Percentiles rank a stretch among this genome's conserved stretches.
Conservation (phyloP, 768 basidiomycete genomes). For the Peribolospora baueri region DNA sequence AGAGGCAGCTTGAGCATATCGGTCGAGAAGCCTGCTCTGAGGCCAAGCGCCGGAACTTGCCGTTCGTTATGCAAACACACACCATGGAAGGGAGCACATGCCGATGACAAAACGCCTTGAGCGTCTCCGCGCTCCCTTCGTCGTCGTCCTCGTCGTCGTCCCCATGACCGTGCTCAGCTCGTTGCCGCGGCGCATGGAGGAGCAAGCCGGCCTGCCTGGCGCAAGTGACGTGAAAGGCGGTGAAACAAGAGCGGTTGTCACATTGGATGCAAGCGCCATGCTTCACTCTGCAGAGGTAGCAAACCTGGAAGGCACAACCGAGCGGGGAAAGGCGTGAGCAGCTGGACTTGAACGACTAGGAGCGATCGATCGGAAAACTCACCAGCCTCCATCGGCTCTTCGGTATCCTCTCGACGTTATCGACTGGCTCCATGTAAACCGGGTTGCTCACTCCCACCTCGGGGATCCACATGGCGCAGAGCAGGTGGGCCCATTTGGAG, state of each 20-base stretch:
- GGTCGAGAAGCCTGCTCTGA: too few species aligned
- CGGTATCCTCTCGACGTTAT: conserved; percentile 60
- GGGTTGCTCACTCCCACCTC: conserved; percentile 76
- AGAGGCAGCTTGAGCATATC: too few species aligned
- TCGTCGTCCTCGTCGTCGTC: conserved; percentile 5
- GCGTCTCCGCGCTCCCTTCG: conserved; percentile 11
- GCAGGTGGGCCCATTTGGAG: conserved; percentile 80
- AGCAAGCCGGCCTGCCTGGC: conserved; percentile 64
- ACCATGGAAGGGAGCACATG: conserved; percentile 37
- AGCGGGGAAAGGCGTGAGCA: background rate
- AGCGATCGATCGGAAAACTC: conserved; percentile 17
- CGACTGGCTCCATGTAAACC: conserved; percentile 94
- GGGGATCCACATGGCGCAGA: conserved; percentile 68
- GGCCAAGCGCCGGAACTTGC: background rate
- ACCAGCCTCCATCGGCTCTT: conserved; percentile 89
- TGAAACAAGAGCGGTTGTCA: conserved; percentile 63
- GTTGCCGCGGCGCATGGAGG: conserved; percentile 21
- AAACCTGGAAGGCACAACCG: conserved; percentile 24
- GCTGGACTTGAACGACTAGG: background rate
- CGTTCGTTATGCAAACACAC: background rate
- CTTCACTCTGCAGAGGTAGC: conserved; percentile 35
- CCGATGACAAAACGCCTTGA: conserved; percentile 66
- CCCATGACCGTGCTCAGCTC: conserved; percentile 18
- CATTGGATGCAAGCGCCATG: conserved; percentile 89
- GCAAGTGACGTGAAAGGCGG: conserved; percentile 86